Conservation (phyloP, 106 monocot species). For the Apostasia ramifera region DNA sequence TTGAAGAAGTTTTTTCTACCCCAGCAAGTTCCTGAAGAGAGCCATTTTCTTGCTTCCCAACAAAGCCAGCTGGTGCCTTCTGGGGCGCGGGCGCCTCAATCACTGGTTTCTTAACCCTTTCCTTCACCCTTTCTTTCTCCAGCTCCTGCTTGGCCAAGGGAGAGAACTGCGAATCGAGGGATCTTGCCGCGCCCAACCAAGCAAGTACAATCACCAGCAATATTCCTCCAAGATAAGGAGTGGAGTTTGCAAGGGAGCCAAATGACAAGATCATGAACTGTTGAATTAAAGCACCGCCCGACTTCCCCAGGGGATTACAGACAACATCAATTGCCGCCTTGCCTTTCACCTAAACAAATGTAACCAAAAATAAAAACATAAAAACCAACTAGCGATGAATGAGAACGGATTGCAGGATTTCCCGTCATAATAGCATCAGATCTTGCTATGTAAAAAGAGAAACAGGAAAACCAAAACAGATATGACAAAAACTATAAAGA, state of each 20-base stretch:
- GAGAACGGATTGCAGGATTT: not conserved
- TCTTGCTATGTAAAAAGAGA: too few species aligned
- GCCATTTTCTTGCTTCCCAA: constrained; percentile 12
- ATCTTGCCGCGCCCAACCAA: constrained; percentile 81
- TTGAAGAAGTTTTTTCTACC: constrained; percentile 10
- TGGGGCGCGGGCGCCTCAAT: constrained; percentile 3
- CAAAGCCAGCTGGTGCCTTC: not conserved
- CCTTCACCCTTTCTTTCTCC: constrained; percentile 45
- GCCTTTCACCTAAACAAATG: constrained; percentile 64
- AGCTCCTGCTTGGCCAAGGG: constrained; percentile 85
- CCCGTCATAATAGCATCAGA: too few species aligned
- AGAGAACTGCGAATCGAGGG: constrained; percentile 92
- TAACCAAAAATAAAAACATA: not conserved
- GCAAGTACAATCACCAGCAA: constrained; percentile 86
- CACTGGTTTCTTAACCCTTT: constrained; percentile 18
- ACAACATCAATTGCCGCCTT: constrained; percentile 98
- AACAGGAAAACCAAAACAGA: too few species aligned
- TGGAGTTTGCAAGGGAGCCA: constrained; percentile 92
- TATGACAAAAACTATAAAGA: too few species aligned
- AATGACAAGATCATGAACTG: constrained; percentile 98
- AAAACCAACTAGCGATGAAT: not conserved
- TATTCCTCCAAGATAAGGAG: constrained; percentile 96
- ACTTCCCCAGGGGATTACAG: constrained; percentile 98
- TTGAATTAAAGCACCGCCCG: constrained; percentile 93
- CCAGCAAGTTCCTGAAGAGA: not conserved